Conservation (phyloP, 2,329 filamentous ascomycete species). For the Lecanicillium sp. region DNA sequence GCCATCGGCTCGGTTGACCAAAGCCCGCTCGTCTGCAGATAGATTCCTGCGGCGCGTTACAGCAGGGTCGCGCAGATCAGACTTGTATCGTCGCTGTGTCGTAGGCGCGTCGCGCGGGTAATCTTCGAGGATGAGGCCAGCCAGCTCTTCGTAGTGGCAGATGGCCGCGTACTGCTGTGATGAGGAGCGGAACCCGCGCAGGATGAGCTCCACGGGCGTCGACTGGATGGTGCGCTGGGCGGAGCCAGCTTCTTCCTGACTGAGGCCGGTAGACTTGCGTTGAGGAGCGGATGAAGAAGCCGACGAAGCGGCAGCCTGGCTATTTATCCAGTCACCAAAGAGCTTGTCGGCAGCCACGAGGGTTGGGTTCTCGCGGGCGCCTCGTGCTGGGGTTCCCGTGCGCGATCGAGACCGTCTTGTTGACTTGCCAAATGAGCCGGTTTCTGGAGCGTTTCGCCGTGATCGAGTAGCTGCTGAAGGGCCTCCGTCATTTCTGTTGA, state of each 20-base stretch:
- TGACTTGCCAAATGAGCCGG: constrained; percentile 60
- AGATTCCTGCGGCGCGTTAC: constrained; percentile 57
- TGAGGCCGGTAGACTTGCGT: constrained; percentile 21
- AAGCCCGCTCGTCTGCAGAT: constrained; percentile 62
- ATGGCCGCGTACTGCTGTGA: constrained; percentile 77
- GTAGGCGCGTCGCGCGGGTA: constrained; percentile 79
- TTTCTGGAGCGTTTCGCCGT: constrained; percentile 47
- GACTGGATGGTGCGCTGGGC: constrained; percentile 26
- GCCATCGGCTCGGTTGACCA: constrained; percentile 73
- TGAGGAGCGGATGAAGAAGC: constrained; percentile 14
- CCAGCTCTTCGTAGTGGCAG: constrained; percentile 79
- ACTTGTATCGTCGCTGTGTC: constrained; percentile 61
- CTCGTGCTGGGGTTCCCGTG: constrained; percentile 47
- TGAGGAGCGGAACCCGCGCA: constrained; percentile 67
- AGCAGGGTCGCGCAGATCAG: constrained; percentile 64
- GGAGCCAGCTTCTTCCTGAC: constrained; percentile 30
- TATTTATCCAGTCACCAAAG: constrained; percentile 50
- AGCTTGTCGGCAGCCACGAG: constrained; percentile 53
- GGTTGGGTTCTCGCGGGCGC: constrained; percentile 48
- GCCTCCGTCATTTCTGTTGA: constrained; percentile 40
- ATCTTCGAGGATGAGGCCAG: constrained; percentile 83
- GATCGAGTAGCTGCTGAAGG: constrained; percentile 38
- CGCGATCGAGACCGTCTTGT: constrained; percentile 54
- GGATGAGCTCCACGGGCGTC: constrained; percentile 63
- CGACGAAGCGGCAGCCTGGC: constrained; percentile 28